A percentile compares a stretch with the other conserved stretches of the same genome.
Conservation (phyloP, 192 early-diverging fungal genomes). For the Mortierella alpina region DNA sequence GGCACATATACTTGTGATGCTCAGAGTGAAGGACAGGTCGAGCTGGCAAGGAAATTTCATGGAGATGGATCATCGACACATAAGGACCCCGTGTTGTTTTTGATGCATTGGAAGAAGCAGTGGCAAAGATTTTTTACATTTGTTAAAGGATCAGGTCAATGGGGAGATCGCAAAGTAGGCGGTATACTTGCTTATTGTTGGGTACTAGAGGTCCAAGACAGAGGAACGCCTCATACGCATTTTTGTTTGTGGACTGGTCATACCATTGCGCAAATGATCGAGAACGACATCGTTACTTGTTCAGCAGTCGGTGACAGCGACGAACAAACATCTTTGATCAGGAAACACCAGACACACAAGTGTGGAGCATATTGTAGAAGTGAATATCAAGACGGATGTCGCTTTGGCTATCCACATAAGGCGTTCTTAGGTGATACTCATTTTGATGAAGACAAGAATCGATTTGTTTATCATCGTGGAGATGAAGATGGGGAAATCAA, state of each 20-base stretch:
- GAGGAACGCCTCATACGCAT: constrained; percentile 11
- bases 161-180: background rate
- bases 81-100: constrained; percentile 25
- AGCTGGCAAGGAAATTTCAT: constrained; percentile 21
- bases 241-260: constrained; percentile 22
- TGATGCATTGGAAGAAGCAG: constrained; percentile 39
- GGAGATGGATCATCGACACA: constrained; percentile 13
- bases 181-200: constrained; percentile 23
- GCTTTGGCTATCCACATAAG: constrained; percentile 13
- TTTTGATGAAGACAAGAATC: constrained; percentile 10
- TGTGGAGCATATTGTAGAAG: constrained; percentile 19
- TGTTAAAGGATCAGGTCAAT: constrained; percentile 1
- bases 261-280: constrained; percentile 11
- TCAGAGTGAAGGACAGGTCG: constrained; percentile 14
- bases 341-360: constrained; percentile 38
- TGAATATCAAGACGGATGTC: constrained; percentile 4
- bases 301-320: background rate
- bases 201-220: constrained; percentile 23
- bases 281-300: constrained; percentile 12
- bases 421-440: background rate
- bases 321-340: too few species aligned
- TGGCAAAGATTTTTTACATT: constrained; percentile 9
- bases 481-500: constrained; percentile 19
- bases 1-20: constrained; percentile 25
- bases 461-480: constrained; percentile 16